Percentiles rank a stretch among this genome's conserved stretches.
Conservation (phyloP, 2,329 filamentous ascomycete species). For the Lachnellula subtilissima region DNA sequence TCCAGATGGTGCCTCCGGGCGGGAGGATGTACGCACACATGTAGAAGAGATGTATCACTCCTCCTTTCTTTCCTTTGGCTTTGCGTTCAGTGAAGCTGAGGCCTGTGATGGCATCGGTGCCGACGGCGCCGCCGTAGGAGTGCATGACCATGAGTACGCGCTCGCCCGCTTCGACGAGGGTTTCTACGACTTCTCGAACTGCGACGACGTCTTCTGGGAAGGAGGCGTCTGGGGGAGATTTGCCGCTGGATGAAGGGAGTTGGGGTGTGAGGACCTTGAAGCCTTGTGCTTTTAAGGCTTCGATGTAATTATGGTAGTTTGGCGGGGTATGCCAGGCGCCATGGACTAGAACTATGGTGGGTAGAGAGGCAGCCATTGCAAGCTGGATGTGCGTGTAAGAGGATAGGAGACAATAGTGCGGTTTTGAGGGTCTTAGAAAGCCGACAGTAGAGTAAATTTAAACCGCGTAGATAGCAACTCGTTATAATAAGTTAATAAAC, state of each 20-base stretch:
- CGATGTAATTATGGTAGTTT: neutral
- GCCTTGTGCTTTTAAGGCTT: neutral
- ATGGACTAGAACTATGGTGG: neutral
- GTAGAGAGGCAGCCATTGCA: neutral
- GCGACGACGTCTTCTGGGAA: neutral
- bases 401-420: too few relatives aligned
- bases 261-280: neutral
- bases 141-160: conserved; percentile 36
- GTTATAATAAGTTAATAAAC: neutral
- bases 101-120: conserved; percentile 30
- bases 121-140: conserved; percentile 34
- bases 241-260: neutral
- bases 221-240: neutral
- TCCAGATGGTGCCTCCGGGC: neutral
- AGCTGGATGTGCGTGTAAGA: neutral
- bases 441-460: too few relatives aligned
- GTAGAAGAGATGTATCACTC: conserved; percentile 16
- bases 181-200: neutral
- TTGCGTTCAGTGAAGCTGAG: conserved; percentile 32
- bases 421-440: too few relatives aligned
- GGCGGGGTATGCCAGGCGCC: neutral
- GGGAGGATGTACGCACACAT: conserved; percentile 5
- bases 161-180: neutral
- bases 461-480: neutral
- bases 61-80: conserved; percentile 33